Percentiles rank a stretch among this genome's conserved stretches.
Conservation (phyloP, 306 rosid genomes). For the Inga leiocalycina region DNA sequence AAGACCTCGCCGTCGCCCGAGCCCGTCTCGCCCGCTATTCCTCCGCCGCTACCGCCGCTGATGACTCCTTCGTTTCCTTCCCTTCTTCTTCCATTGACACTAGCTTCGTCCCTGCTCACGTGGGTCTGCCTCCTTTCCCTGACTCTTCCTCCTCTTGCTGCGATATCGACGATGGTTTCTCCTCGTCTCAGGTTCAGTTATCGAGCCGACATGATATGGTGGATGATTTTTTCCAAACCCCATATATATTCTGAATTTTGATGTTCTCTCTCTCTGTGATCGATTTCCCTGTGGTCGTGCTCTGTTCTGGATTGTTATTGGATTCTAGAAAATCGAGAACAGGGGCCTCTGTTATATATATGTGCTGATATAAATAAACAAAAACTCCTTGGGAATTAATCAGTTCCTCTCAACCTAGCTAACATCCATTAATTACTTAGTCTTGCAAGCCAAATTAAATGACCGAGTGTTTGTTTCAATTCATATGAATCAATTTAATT, state of each 20-base stretch:
- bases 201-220: constrained; percentile 45
- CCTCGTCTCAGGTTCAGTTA: constrained; percentile 44
- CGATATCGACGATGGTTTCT: constrained; percentile 53
- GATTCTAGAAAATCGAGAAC: not conserved
- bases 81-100: constrained; percentile 21
- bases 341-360: constrained; percentile 23
- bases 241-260: constrained; percentile 55
- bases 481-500: not conserved
- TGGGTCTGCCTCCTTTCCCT: constrained; percentile 34
- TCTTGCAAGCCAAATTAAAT: no score
- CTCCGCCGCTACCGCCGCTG: constrained; percentile 16
- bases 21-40: constrained; percentile 79
- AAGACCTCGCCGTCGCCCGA: constrained; percentile 75
- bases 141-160: constrained; percentile 43
- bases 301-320: constrained; percentile 10
- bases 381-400: constrained; percentile 1
- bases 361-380: constrained; percentile 26
- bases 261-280: constrained; percentile 15
- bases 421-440: no score
- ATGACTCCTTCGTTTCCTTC: not conserved
- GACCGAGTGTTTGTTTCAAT: not conserved
- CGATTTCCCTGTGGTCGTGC: constrained; percentile 13
- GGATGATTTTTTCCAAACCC: constrained; percentile 61
- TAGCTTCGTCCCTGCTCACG: constrained; percentile 31
- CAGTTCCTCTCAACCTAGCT: not conserved